Base-by-base conservation (phyloP, 768 basidiomycete species). In the Suillus ampliporus region DNA sequence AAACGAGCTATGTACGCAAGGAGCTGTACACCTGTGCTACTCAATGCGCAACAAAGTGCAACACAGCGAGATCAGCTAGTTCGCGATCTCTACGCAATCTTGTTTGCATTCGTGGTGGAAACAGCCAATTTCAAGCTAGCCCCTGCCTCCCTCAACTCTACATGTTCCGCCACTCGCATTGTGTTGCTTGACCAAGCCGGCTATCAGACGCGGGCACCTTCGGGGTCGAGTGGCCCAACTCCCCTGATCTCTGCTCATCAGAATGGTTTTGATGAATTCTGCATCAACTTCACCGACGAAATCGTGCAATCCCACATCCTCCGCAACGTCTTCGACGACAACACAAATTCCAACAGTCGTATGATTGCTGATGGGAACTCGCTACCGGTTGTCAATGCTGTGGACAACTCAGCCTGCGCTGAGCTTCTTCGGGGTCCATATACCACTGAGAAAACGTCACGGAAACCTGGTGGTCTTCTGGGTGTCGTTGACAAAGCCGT, bases 41-140 rank as follows among this genome's bases (percentile, higher is more conserved):
- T 88, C 58, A 81, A 82, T 59, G 80, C 78, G 0, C 76, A 78
- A 52, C 86, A 84, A 64, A 83, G 87, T 46, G 77, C 77, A 1
- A 68, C 68, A 1, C 87, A 88, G 68, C 80, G 86, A 35, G 85
- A 88, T 63, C 77, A 78, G 35, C 78, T 89, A 43, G 79, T 85
- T 31, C 79, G 81, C 60, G 86, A 87, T 65, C 80, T 88, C 41
- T 89, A 88, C 66, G 82, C 84, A 38, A 87, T 88, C 68, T 77
- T 88, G 51, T 88, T 88, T 65, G 82, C 86, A 0, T 88, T 83
- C 63, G 80, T 88, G 47, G 83, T 87, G 54, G 87, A 89, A 70
- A 86, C 85, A 13, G 84, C 84, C 64, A 89, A 89, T 71, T 83
- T 85, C 69, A 80, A 80, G 67, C 73, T 87, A 26, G 80, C 84